These are phyloP conservation scores for Pseudogymnoascus destructans DNA, from an alignment of 2,329 filamentous ascomycete species.

Conservation along the genomic window DNA sequence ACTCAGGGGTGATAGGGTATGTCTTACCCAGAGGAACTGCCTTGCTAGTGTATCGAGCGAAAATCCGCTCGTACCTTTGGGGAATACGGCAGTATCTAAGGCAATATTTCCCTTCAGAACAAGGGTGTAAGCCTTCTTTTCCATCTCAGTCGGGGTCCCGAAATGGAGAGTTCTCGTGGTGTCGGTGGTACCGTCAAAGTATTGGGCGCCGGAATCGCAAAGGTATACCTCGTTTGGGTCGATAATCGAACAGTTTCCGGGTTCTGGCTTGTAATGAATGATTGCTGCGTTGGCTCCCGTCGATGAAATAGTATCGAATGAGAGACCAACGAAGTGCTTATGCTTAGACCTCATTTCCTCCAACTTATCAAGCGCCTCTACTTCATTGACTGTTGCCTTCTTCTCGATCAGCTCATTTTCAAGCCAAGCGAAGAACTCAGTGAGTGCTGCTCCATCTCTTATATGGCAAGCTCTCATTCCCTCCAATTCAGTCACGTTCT, in stretches of 20 bases:
- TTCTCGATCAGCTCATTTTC: constrained; percentile 73
- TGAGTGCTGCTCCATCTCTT: constrained; percentile 80
- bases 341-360: constrained; percentile 58
- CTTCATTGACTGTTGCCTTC: constrained; percentile 67
- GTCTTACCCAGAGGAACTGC: constrained; percentile 74
- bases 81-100: constrained; percentile 75
- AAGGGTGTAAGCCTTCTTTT: constrained; percentile 82
- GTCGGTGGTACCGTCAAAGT: constrained; percentile 88
- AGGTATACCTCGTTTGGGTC: constrained; percentile 81
- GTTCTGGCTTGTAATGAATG: constrained; percentile 89
- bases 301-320: constrained; percentile 91
- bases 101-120: constrained; percentile 91
- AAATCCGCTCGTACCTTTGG: constrained; percentile 89
- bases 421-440: constrained; percentile 91
- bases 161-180: constrained; percentile 92
- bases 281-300: constrained; percentile 75
- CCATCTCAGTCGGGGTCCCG: constrained; percentile 66
- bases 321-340: constrained; percentile 73
- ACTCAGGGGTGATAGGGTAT: not conserved
- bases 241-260: constrained; percentile 66
- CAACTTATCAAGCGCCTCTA: constrained; percentile 82
- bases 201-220: constrained; percentile 96
- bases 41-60: constrained; percentile 79
- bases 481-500: constrained; percentile 77
- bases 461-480: constrained; percentile 94